These are phyloP conservation scores for Aspergillus terreus DNA, from an alignment of 2,329 filamentous ascomycete species.

Conservation along the genomic window DNA sequence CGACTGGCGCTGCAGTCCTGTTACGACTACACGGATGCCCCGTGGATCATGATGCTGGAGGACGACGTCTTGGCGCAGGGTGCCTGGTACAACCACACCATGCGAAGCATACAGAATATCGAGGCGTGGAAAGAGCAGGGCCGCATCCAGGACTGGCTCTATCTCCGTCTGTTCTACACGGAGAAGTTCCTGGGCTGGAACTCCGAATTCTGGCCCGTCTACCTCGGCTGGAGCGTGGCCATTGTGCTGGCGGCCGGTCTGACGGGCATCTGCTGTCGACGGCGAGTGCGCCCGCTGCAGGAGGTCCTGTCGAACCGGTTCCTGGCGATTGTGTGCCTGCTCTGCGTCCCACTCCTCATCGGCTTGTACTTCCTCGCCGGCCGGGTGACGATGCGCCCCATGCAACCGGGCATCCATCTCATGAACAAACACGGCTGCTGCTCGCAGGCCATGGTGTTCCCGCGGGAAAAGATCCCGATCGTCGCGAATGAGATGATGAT, in stretches of 20 bases:
- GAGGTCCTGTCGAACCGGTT: slow-evolving; percentile 19
- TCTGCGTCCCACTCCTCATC: slow-evolving; percentile 29
- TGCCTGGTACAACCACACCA: slow-evolving; percentile 44
- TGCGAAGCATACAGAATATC: slow-evolving; percentile 35
- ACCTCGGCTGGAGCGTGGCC: slow-evolving; percentile 32
- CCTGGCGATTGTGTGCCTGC: slow-evolving; percentile 24
- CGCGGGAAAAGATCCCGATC: slow-evolving; percentile 24
- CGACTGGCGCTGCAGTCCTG: slow-evolving; percentile 41
- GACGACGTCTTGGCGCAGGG: slow-evolving; percentile 47
- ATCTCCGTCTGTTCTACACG: slow-evolving; percentile 47
- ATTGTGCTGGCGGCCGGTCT: slow-evolving; percentile 16
- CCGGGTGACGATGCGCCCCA: slow-evolving; percentile 36
- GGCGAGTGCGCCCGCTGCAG: slow-evolving; percentile 11
- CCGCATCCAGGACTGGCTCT: slow-evolving; percentile 28
- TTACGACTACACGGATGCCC: slow-evolving; percentile 32
- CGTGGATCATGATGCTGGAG: slow-evolving; percentile 46
- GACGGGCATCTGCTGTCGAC: slow-evolving; percentile 15
- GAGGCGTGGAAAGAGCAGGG: slow-evolving; percentile 17
- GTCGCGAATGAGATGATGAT: slow-evolving; percentile 14
- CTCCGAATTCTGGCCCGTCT: slow-evolving; percentile 36
- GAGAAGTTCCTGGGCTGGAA: slow-evolving; percentile 48
- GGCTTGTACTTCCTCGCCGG: slow-evolving; percentile 42
- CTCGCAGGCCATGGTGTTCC: slow-evolving; percentile 44
- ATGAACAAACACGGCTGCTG: slow-evolving; percentile 46
- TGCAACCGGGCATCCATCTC: slow-evolving; percentile 33